These are phyloP conservation scores for Argentina anserina DNA, from an alignment of 306 rosid species.

Conservation along the genomic window DNA sequence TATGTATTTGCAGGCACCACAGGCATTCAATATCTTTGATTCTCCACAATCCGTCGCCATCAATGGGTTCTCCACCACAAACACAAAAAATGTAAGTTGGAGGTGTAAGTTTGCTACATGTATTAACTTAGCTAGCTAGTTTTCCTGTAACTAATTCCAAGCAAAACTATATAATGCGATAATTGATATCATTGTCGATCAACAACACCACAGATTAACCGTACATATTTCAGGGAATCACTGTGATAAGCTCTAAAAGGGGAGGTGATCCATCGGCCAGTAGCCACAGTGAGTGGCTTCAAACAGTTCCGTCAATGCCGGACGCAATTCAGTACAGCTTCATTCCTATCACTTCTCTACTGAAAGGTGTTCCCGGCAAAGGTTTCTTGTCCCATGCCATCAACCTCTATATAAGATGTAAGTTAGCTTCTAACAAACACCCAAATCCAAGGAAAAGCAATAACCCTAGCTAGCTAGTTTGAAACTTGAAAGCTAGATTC, in stretches of 20 bases:
- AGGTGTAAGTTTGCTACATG: not conserved
- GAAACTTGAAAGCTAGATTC: not conserved
- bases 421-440: slow-evolving; percentile 20
- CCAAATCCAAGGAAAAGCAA: not conserved
- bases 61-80: slow-evolving; percentile 43
- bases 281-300: slow-evolving; percentile 83
- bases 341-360: slow-evolving; percentile 87
- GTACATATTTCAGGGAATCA: slow-evolving; percentile 56
- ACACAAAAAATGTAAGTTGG: slow-evolving; percentile 69
- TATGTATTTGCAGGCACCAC: slow-evolving; percentile 56
- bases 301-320: slow-evolving; percentile 55
- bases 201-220: not conserved
- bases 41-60: slow-evolving; percentile 46
- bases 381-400: slow-evolving; percentile 89
- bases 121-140: not conserved
- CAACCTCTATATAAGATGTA: slow-evolving; percentile 90
- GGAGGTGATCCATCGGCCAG: slow-evolving; percentile 64
- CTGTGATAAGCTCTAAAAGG: slow-evolving; percentile 61
- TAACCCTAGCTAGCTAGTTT: not conserved
- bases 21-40: slow-evolving; percentile 62
- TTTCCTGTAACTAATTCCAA: not conserved
- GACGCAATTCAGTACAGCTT: slow-evolving; percentile 62
- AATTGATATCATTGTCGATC: not conserved
- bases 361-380: slow-evolving; percentile 66
- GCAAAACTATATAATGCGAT: not conserved